These are phyloP conservation scores for Magnolia sinica DNA, from an alignment of 164 flowering plant species.

Conservation along the genomic window DNA sequence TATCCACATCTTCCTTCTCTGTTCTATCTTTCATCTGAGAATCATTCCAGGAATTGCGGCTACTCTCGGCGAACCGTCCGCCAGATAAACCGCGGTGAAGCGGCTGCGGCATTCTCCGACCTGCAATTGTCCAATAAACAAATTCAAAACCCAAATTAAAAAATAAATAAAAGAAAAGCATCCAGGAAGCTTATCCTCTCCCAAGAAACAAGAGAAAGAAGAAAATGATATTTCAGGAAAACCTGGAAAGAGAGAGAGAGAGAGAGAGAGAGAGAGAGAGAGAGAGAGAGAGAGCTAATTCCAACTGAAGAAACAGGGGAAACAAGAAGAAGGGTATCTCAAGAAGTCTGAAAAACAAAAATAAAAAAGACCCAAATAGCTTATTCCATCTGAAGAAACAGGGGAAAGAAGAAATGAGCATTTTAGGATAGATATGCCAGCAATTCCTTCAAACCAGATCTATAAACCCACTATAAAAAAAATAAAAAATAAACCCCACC, in stretches of 20 bases:
- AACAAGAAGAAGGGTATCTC: neutral
- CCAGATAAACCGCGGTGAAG: conserved; percentile 66
- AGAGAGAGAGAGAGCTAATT: neutral
- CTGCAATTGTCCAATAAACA: conserved; percentile 13
- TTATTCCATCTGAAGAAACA: conserved; percentile 1
- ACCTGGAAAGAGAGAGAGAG: neutral
- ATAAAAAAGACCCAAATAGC: neutral
- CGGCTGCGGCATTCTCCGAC: conserved; percentile 66
- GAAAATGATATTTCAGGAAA: neutral
- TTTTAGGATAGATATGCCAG: neutral
- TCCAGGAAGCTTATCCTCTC: conserved; percentile 1
- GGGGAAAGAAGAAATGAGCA: conserved; percentile 4
- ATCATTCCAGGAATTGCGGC: conserved; percentile 50
- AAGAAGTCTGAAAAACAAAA: neutral
- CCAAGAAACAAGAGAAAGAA: conserved; percentile 4
- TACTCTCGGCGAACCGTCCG: conserved; percentile 37
- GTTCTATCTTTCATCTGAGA: conserved; percentile 61
- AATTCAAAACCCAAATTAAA: neutral
- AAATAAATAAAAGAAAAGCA: neutral
- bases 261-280: neutral
- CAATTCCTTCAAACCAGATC: conserved; percentile 21
- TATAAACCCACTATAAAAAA: neutral
- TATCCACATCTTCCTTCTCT: conserved; percentile 40
- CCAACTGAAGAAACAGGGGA: neutral
- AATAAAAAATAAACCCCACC: neutral